phyloP scores from a whole-genome alignment of 306 rosid species.

The Echinosophora koreensis region DNA sequence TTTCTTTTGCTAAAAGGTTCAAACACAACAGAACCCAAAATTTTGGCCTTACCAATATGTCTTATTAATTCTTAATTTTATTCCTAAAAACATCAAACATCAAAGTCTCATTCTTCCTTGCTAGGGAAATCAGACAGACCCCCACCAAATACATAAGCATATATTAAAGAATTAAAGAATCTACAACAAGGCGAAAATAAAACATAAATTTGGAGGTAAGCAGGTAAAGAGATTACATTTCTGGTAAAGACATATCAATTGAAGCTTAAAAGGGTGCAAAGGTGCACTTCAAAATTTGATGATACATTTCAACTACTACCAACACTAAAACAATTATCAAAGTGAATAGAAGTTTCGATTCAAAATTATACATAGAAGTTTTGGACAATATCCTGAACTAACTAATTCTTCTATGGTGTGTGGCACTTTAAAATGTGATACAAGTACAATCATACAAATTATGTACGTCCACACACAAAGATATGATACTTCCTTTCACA shows the following conservation, averaged over 20 bases:
- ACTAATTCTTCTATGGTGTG: slow-evolving; percentile 4
- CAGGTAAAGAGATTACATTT: slow-evolving; percentile 20
- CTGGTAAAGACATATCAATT: not conserved
- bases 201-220: not conserved
- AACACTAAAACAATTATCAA: slow-evolving; percentile 8
- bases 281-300: slow-evolving; percentile 1
- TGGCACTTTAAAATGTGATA: not conserved
- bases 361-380: not conserved
- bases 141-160: not conserved
- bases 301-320: slow-evolving; percentile 4
- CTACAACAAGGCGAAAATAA: not conserved
- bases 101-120: slow-evolving; percentile 13
- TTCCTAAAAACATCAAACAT: not conserved
- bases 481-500: not conserved
- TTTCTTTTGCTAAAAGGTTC: not conserved
- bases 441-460: slow-evolving; percentile 25
- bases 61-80: not conserved
- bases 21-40: not conserved
- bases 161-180: slow-evolving; percentile 32
- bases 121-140: not conserved
- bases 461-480: not conserved
- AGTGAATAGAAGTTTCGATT: not conserved
- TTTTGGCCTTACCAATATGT: not conserved
- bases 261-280: slow-evolving; percentile 1
- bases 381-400: slow-evolving; percentile 31